phyloP scores from a whole-genome alignment of 495 filamentous ascomycete genomes.

The Podospora fimiseda region DNA sequence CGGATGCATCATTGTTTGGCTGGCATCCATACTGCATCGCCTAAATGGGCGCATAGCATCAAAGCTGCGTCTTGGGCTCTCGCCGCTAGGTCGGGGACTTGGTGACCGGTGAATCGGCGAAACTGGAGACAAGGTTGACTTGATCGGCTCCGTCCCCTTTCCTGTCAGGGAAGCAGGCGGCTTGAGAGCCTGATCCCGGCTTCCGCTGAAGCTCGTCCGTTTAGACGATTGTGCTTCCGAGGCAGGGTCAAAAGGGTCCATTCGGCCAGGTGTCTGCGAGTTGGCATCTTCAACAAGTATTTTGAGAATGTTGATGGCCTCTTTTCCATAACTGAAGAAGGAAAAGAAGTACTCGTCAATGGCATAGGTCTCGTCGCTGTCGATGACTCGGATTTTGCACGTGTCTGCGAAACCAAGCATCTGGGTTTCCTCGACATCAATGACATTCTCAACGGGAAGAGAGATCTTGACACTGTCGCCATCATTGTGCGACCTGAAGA shows the following conservation, averaged over 20 bases:
- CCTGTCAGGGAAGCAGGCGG: slow-evolving; percentile 31
- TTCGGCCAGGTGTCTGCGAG: slow-evolving; percentile 34
- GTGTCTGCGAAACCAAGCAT: slow-evolving; percentile 92
- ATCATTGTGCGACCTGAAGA: slow-evolving; percentile 93
- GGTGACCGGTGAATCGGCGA: slow-evolving; percentile 36
- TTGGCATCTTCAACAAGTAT: slow-evolving; percentile 63
- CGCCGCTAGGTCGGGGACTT: slow-evolving; percentile 39
- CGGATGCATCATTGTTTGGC: slow-evolving; percentile 28
- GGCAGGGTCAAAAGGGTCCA: slow-evolving; percentile 10
- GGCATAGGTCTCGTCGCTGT: slow-evolving; percentile 86
- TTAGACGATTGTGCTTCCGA: slow-evolving; percentile 16
- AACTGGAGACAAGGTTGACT: slow-evolving; percentile 54
- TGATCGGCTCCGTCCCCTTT: slow-evolving; percentile 55
- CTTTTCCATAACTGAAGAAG: slow-evolving; percentile 82
- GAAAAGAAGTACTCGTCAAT: slow-evolving; percentile 99
- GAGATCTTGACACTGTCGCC: slow-evolving; percentile 96
- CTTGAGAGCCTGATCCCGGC: slow-evolving; percentile 6
- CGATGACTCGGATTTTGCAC: slow-evolving; percentile 85
- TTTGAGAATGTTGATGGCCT: slow-evolving; percentile 74
- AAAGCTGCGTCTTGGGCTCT: slow-evolving; percentile 35
- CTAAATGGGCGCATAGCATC: slow-evolving; percentile 38
- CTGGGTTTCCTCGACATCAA: slow-evolving; percentile 87
- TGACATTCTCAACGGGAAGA: slow-evolving; percentile 77
- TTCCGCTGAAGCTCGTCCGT: slow-evolving; percentile 13
- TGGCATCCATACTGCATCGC: slow-evolving; percentile 47